Base-by-base conservation (phyloP, 129 eudicot species). In the Artemisia annua region DNA sequence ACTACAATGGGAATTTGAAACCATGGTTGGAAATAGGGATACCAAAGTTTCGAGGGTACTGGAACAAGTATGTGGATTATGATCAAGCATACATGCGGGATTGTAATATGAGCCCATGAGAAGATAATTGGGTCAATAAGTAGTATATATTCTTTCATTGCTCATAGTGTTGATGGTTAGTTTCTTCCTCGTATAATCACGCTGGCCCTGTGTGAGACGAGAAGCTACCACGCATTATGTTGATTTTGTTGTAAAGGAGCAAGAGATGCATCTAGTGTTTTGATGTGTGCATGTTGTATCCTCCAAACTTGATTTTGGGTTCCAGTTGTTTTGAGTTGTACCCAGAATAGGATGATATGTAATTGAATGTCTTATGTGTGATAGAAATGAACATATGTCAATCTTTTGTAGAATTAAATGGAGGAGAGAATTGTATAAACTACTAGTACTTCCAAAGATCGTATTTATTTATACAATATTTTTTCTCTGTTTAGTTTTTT, bases 21-120 rank as follows among this genome's bases (percentile, higher is more conserved):
- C 99, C 97, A 2, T 95, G 97, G 97, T 90, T 95, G 30, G 99
- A 95, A 82, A 95, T 95, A 14, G 97, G 87, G 66, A 86, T 94
- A 67, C 88, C 93, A 28, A 95, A 88, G 81, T 95, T 84, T 73
- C 76, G 91, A 50, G 69, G 56, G 69, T 90, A 94, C 70, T 95
- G 99, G 99, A 75, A 81, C 6, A 86, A 72, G 70, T 95, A 65
- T 78, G 86, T 88, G 43, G 97, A 95, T 39, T 90, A 90, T 78
- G 97, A 90, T 46, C 91, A 86, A 54, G 48, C 70, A 30, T 94
- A 90, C 65, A 54, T 94, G 83, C 77, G 97, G 69, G 99, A 95
- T 50, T 95, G 99, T 83, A 95, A 95, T 77, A 78, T 95, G 80
- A 87, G 83, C 56, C 94, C 96, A 5, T 94, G 73, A 66, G 68